Evolutionary conservation across 2,329 filamentous ascomycete genomes (phyloP).

Genomic region (Cordyceps militaris): DNA sequence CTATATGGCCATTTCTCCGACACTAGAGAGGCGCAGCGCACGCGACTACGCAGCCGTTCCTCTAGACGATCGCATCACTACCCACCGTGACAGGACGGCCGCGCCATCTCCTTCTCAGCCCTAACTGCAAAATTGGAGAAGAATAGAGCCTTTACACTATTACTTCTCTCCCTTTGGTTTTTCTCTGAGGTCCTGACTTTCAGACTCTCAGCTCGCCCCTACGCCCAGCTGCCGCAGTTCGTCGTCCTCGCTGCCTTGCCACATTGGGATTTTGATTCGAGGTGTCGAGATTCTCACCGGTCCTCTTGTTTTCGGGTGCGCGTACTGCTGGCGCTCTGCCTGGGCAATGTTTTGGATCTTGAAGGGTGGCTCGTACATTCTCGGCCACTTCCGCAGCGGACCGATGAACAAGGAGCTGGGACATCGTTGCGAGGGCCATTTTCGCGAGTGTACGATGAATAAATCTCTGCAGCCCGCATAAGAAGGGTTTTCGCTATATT

Average conservation of each 20-base stretch:
- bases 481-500: too few species aligned
- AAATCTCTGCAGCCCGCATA: neutral
- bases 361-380: neutral
- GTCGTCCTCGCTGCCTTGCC: neutral
- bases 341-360: constrained; percentile 12
- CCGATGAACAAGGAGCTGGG: constrained; percentile 6
- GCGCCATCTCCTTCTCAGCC: neutral
- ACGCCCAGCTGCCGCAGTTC: neutral
- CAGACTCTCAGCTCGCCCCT: neutral
- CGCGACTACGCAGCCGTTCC: neutral
- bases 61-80: neutral
- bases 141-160: too few species aligned
- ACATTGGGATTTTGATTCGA: neutral
- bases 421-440: neutral
- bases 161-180: neutral
- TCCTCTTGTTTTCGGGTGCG: constrained; percentile 10
- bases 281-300: neutral
- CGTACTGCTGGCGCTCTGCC: constrained; percentile 3
- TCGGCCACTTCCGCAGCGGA: neutral
- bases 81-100: neutral
- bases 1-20: neutral
- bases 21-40: neutral
- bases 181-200: neutral
- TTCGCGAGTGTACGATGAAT: neutral
- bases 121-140: neutral